Evolutionary conservation across 2,329 filamentous ascomycete species (phyloP), one percentile per base, ranked within the genome.

Genomic region (Penicillium decumbens): DNA sequence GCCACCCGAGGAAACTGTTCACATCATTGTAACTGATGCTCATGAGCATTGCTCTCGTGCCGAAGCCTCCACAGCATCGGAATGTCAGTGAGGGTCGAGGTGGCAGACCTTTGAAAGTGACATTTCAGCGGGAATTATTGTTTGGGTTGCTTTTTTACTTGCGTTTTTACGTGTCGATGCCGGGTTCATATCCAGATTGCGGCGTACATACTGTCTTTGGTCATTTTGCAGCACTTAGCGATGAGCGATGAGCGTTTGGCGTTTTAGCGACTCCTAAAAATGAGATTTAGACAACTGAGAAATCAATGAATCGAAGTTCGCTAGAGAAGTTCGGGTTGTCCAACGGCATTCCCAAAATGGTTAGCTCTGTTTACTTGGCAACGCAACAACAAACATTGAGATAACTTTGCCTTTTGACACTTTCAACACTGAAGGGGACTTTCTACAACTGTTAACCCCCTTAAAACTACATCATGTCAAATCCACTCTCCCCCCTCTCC

Each of bases 401-500:
- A 35, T 15, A 35, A 35, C 32, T 20, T 35, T 35, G 32, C 32
- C 32, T 18, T 35, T 10, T 20, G 33, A 37, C 18, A 37, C 18
- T 18, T 37, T 15, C 23, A 40, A 10, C 38, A 40, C 24, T 15
- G 20, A 27, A 40, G 38, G 38, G 38, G 24, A n/a, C 38, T 23
- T 6, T 15, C n/a, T 27, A 8, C 13, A 20, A 15, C 23, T 25
- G 20, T 25, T 24, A 12, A 12, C 15, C 33, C 38, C 38, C 12
- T 40, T 40, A 12, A 40, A 40, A 5, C 13, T 18, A 27, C 37
- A 30, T n/a, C 10, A 74, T 74, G 70, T 63, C 70, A 47, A 67
- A 66, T 48, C 70, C 71, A 44, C 57, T 74, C 28, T 72, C 68
- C 4, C 66, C 68, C n/a, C 63, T 74, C 40, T 69, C 71, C 35